Evolutionary conservation across 1,284 basidiomycete species (phyloP), one percentile per base, ranked within the genome.

Genomic region (Golubevia pallescens): DNA sequence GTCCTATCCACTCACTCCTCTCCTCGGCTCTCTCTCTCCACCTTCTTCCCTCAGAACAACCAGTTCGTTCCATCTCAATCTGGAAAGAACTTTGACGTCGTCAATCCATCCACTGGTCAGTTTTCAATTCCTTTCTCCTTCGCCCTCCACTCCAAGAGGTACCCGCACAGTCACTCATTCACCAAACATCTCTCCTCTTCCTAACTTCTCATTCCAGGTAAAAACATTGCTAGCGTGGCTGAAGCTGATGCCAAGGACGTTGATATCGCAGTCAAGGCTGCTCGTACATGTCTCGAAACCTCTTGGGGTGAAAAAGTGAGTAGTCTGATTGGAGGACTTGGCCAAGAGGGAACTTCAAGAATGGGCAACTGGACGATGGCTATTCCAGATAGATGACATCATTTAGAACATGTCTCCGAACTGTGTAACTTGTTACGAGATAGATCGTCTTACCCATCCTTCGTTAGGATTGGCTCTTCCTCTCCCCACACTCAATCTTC

Each of bases 231-330:
- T 16, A 74, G 79, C 53, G 75, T 81, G 24, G 70, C 75, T 54
- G 79, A 81, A 66, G 79, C 77, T 59, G 71, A 71, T 42, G 79
- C 78, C 61, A 81, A 81, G 73, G 79, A 81, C 54, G 55, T 81
- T 57, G 79, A 81, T 34, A 60, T 73, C 34, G 79, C 79, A 28
- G 79, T 81, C 68, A 75, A 74, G 65, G 77, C 75, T 14, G 79
- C 79, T 3, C 75, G 78, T 5, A 67, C 74, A 58, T 75, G 77
- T 7, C 79, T 68, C 70, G 69, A 81, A 48, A 76, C 67, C 52
- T 55, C 61, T 4, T 81, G 79, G 79, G 79, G 77, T 54, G 67
- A 74, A 60, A 80, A 76, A 57, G 66, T 61, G 54, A 58, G 66
- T 2, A n/a, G n/a, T n/a, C n/a, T n/a, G n/a, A n/a, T n/a, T n/a